Base-by-base conservation (phyloP, 2,329 filamentous ascomycete genomes). In the Colletotrichum tabaci region DNA sequence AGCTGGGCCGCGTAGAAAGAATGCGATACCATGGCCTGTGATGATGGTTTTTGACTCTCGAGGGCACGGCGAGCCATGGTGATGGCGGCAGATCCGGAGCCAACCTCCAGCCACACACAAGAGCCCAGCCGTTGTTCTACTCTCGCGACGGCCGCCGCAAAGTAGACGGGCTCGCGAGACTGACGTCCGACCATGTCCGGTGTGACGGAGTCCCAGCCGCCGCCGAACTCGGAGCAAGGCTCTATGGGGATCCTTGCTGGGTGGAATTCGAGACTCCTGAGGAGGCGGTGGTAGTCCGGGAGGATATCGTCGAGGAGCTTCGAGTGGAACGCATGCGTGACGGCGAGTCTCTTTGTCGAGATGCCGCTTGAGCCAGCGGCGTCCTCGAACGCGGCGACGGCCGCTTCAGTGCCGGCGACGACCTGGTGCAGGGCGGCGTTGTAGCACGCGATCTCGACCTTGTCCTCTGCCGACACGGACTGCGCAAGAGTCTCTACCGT, bases 61-160 rank as follows among this genome's bases (percentile, higher is more conserved):
- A 81, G 67, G 0, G 79, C 79, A 2, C 79, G 77, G 13, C 74
- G 71, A 0, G 76, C 77, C 80, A 84, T 83, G 12, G 67, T 30
- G 0, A 79, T 78, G 7, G 84, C 77, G 2, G 79, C 78, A 0
- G 82, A 81, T 38, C 74, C 74, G 1, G 78, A 78, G 4, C 81
- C 80, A 4, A 78, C 78, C 61, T 83, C 81, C 9, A 82, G 67
- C 75, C 77, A 82, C 35, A 80, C 63, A 40, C 70, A 73, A 0
- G 71, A 61, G 4, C 75, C 74, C 13, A 77, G 71, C 16, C 75
- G 62, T 16, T 67, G 56, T 16, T 72, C 71, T 0, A 82, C 42
- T 18, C 80, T 68, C 10, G 74, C 50, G 4, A 80, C 38, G 3
- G 80, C 79, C 9, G 79, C 70, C 30, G 71, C 21, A 61, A 82